Evolutionary conservation across 768 basidiomycete species (phyloP).

Genomic region (Amanita exitialis): DNA sequence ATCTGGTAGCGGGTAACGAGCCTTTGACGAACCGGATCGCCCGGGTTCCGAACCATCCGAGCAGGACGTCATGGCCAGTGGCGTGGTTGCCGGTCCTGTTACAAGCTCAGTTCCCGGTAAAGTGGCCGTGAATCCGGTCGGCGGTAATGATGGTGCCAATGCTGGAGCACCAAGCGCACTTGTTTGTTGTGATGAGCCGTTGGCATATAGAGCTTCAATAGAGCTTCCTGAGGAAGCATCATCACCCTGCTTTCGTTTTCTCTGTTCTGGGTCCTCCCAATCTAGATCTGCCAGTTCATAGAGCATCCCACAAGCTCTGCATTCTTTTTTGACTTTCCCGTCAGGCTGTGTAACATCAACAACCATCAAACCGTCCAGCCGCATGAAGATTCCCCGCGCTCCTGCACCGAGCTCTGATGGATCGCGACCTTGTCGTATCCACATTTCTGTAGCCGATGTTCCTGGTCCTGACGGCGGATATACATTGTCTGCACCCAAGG

Average conservation of each 20-base stretch:
- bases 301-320: slow-evolving; percentile 61
- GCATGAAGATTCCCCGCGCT: slow-evolving; percentile 63
- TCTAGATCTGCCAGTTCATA: slow-evolving; percentile 74
- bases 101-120: neutral
- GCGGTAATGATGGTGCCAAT: neutral
- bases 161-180: neutral
- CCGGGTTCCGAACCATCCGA: neutral
- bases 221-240: neutral
- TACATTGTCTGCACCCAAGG: slow-evolving; percentile 50
- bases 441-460: slow-evolving; percentile 18
- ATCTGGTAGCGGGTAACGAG: slow-evolving; percentile 36
- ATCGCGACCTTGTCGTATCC: slow-evolving; percentile 15
- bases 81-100: neutral
- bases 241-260: neutral
- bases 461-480: slow-evolving; percentile 53
- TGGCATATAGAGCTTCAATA: neutral
- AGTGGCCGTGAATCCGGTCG: neutral
- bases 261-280: slow-evolving; percentile 38
- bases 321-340: slow-evolving; percentile 42
- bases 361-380: slow-evolving; percentile 53
- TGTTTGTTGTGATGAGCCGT: neutral
- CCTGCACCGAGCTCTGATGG: slow-evolving; percentile 37
- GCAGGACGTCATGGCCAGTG: neutral
- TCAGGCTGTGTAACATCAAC: slow-evolving; percentile 38
- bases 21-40: neutral